phyloP scores from a whole-genome alignment of 306 rosid species.

The Malus asiatica region DNA sequence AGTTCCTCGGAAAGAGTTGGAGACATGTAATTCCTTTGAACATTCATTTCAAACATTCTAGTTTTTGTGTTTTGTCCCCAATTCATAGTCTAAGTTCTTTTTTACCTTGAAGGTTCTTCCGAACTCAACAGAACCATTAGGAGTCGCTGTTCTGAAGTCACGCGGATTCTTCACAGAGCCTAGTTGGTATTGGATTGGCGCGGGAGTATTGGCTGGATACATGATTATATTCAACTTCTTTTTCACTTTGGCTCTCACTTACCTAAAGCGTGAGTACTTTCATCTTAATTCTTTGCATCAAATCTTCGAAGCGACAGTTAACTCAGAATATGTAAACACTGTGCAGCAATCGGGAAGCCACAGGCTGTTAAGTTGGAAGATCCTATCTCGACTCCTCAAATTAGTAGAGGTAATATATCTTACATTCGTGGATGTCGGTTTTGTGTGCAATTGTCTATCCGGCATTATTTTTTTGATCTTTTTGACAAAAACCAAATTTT shows the following conservation, averaged over 20 bases:
- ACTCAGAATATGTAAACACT: background rate
- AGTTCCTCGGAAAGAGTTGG: slow-evolving; percentile 18
- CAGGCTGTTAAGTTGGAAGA: slow-evolving; percentile 28
- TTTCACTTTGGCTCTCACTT: slow-evolving; percentile 35
- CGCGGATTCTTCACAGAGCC: slow-evolving; percentile 38
- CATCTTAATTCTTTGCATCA: background rate
- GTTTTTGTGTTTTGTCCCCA: background rate
- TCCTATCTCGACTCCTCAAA: slow-evolving; percentile 20
- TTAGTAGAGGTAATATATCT: slow-evolving; percentile 31
- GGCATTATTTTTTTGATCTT: background rate
- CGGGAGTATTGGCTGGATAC: slow-evolving; percentile 14
- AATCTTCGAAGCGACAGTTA: background rate
- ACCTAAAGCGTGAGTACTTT: slow-evolving; percentile 37
- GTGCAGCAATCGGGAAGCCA: slow-evolving; percentile 15
- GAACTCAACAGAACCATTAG: slow-evolving; percentile 27
- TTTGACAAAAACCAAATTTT: background rate
- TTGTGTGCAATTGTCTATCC: background rate
- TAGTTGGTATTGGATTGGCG: slow-evolving; percentile 18
- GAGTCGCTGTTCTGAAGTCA: slow-evolving; percentile 32
- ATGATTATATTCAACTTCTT: slow-evolving; percentile 27
- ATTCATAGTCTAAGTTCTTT: background rate
- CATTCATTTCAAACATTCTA: background rate
- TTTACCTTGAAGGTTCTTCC: slow-evolving; percentile 31
- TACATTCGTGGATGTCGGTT: background rate
- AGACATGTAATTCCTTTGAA: background rate